These are phyloP conservation scores for Mycena kentingensis DNA, from an alignment of 768 basidiomycete species.

Conservation along the genomic window DNA sequence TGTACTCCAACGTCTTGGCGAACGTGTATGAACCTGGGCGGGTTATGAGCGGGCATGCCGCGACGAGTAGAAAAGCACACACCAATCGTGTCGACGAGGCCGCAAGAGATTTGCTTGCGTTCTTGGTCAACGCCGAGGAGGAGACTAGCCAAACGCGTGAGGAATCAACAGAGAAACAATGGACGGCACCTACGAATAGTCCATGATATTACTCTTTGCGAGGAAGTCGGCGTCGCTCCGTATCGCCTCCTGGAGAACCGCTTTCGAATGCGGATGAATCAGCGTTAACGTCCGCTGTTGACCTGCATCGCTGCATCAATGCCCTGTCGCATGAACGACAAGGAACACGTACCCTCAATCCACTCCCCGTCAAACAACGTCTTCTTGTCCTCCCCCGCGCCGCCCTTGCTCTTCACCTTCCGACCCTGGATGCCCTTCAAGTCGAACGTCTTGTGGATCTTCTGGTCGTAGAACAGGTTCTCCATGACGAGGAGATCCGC, in stretches of 20 bases:
- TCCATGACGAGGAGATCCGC: slow-evolving; percentile 85
- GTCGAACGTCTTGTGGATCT: slow-evolving; percentile 72
- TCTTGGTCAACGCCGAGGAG: slow-evolving; percentile 73
- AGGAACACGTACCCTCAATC: slow-evolving; percentile 65
- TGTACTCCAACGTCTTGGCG: slow-evolving; percentile 84
- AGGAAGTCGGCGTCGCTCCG: slow-evolving; percentile 74
- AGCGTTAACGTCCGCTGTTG: slow-evolving; percentile 67
- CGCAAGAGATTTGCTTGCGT: slow-evolving; percentile 69
- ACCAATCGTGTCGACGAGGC: slow-evolving; percentile 85
- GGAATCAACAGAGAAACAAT: neutral
- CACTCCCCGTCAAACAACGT: slow-evolving; percentile 84
- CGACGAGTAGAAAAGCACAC: slow-evolving; percentile 3
- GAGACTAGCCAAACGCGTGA: slow-evolving; percentile 43
- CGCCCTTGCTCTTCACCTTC: slow-evolving; percentile 58
- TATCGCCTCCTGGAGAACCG: slow-evolving; percentile 69
- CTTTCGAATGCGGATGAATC: slow-evolving; percentile 71
- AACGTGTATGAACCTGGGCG: slow-evolving; percentile 73
- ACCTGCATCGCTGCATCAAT: slow-evolving; percentile 36
- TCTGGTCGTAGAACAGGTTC: slow-evolving; percentile 75
- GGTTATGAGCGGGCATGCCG: neutral
- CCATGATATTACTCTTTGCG: slow-evolving; percentile 79
- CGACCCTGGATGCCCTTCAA: slow-evolving; percentile 82
- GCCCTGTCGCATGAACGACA: neutral
- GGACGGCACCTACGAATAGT: slow-evolving; percentile 67
- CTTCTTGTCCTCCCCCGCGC: slow-evolving; percentile 41